Evolutionary conservation across 2,329 filamentous ascomycete genomes (phyloP), one percentile per base, ranked within the genome.

Genomic region (Parafenestella ontariensis): DNA sequence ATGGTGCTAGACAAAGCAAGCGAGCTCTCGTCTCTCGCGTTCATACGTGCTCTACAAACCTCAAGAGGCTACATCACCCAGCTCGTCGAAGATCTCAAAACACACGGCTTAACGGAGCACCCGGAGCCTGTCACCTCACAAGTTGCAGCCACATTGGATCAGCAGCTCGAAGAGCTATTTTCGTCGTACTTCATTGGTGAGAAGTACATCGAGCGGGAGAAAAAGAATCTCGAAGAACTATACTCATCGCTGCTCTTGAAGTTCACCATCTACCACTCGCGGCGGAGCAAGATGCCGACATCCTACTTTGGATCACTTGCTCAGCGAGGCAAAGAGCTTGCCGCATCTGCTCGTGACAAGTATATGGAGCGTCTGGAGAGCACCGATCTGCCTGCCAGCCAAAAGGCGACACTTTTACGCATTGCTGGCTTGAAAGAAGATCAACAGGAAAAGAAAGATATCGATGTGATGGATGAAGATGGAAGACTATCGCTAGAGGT

Each of bases 1-100:
- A 91, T 96, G 86, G 93, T 99, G 3, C 81, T 99, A 43, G 93
- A 96, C 66, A 98, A 98, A 78, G 95, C 95, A 15, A 90, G 91
- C 61, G 91, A 90, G 5, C 88, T 98, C 15, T 99, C 96, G 0
- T 93, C 92, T 0, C 80, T 99, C 26, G 93, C 95, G 1, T 99
- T 97, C 72, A 78, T 99, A 26, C 87, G 95, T 56, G 95, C 92
- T 13, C 75, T 99, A 11, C 96, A 99, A 76, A 91, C 94, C 7
- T 95, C 95, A 1, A 87, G 92, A 64, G 91, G 87, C 62, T 98
- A 96, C 68, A 95, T 99, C 65, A 89, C 90, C 60, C 82, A 88
- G 5, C 78, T 99, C 21, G 89, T 98, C 7, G 95, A 99, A 68
- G 95, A 98, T 61, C 79, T 99, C 48, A 99, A 99, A 76, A 83